Evolutionary conservation across 306 rosid genomes (phyloP).

Genomic region (Oemleria cerasiformis): DNA sequence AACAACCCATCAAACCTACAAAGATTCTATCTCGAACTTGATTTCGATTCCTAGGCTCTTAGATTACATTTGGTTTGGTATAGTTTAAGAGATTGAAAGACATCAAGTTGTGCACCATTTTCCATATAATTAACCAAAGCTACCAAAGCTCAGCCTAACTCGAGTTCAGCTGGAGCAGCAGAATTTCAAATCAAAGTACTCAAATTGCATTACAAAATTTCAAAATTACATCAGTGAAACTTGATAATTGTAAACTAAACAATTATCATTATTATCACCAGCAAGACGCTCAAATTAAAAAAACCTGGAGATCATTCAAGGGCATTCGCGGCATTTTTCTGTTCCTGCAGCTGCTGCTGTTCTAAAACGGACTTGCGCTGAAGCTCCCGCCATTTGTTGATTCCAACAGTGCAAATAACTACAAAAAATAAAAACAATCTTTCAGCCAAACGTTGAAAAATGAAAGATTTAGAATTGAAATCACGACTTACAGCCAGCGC

Average conservation of each 20-base stretch:
- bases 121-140: not conserved
- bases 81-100: not conserved
- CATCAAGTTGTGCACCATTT: too few relatives aligned
- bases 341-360: constrained; percentile 28
- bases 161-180: not conserved
- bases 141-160: not conserved
- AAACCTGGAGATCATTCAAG: constrained; percentile 22
- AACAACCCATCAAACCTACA: not conserved
- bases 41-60: not conserved
- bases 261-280: not conserved
- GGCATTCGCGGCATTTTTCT: constrained; percentile 31
- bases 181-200: not conserved
- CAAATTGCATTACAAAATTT: too few relatives aligned
- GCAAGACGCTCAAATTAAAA: not conserved
- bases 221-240: not conserved
- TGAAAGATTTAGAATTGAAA: not conserved
- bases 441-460: not conserved
- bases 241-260: not conserved
- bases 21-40: not conserved
- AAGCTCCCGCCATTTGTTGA: constrained; percentile 55
- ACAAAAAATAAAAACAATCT: not conserved
- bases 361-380: constrained; percentile 43
- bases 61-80: not conserved
- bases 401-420: constrained; percentile 50
- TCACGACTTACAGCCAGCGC: constrained; percentile 65